Conservation (phyloP, 2,329 filamentous ascomycete species). For the Talaromyces sp. region DNA sequence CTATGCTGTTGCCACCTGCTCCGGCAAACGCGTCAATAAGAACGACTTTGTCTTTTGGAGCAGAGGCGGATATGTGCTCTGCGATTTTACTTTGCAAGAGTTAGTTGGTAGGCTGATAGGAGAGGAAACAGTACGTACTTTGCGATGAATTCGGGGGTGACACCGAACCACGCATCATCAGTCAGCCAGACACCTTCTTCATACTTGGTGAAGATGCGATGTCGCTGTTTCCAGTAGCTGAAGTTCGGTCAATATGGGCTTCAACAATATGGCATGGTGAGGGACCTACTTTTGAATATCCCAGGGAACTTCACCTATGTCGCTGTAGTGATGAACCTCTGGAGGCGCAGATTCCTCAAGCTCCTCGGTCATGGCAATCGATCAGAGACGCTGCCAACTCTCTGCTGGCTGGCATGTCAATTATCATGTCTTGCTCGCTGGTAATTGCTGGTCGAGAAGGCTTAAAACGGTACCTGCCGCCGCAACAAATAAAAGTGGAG, state of each 20-base stretch:
- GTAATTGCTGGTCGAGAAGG: neutral
- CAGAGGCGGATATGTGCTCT: slow-evolving; percentile 60
- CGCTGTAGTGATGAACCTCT: slow-evolving; percentile 66
- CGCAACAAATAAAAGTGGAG: slow-evolving; percentile 8
- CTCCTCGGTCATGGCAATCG: slow-evolving; percentile 30
- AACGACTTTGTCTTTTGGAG: slow-evolving; percentile 56
- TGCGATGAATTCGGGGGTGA: slow-evolving; percentile 90
- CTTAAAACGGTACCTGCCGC: neutral
- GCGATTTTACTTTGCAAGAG: slow-evolving; percentile 63
- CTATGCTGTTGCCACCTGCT: slow-evolving; percentile 89
- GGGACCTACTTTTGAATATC: slow-evolving; percentile 75
- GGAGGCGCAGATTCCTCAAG: slow-evolving; percentile 32
- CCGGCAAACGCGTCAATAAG: slow-evolving; percentile 89
- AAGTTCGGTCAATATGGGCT: slow-evolving; percentile 10
- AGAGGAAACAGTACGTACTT: slow-evolving; percentile 53
- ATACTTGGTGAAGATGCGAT: slow-evolving; percentile 83
- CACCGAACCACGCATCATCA: slow-evolving; percentile 92
- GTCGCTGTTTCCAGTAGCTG: slow-evolving; percentile 88
- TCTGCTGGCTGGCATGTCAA: slow-evolving; percentile 1
- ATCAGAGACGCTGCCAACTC: neutral
- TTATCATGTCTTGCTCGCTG: neutral
- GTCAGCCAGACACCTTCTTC: slow-evolving; percentile 88
- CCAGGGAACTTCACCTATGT: slow-evolving; percentile 68
- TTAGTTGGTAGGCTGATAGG: slow-evolving; percentile 8
- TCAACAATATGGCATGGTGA: neutral